Evolutionary conservation across 177 flowering plant species (phyloP), one percentile per base, ranked within the genome.

Genomic region (Vitis hybrid): DNA sequence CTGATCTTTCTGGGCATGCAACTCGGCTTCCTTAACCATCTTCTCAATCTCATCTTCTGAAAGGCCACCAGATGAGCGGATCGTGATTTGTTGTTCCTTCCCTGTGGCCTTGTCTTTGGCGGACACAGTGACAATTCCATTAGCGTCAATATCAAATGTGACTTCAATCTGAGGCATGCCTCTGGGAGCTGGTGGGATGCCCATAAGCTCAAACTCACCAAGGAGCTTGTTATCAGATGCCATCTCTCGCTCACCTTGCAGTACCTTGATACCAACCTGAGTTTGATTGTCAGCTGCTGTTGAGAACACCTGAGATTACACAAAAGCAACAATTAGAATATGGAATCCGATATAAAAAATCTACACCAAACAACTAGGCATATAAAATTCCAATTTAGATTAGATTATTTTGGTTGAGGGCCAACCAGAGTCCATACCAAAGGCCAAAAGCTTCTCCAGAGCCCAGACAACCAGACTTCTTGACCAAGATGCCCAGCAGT

Each of bases 231-330:
- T 91, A 79, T 86, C 94, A 6, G 89, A 2, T 5, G 94, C 90
- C 91, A 91, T 88, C 66, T 90, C 94, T 31, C 97, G 86, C 74
- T 91, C 93, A 51, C 97, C 94, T 77, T 91, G 97, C 16, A 88
- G 70, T 3, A 90, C 97, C 72, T 86, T 81, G 68, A 91, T 81
- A 9, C 93, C 93, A 20, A 91, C 97, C 51, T 87, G 91, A 31
- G 93, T 90, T 76, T 91, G 93, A 70, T 91, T 91, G 72, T 90
- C 97, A 29, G 90, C 89, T 26, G 92, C 97, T 1, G 93, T 91
- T 2, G 93, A 90, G 82, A 90, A 91, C n/a, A 86, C 87, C 89
- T 88, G 84, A 19, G 31, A 65, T 6, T 39, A 64, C 50, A 62
- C 1, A 19, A 74, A 18, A 51, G 20, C 45, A 39, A 7, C 49